Base-by-base conservation (phyloP, 129 eudicot species). In the Tagetes erecta region DNA sequence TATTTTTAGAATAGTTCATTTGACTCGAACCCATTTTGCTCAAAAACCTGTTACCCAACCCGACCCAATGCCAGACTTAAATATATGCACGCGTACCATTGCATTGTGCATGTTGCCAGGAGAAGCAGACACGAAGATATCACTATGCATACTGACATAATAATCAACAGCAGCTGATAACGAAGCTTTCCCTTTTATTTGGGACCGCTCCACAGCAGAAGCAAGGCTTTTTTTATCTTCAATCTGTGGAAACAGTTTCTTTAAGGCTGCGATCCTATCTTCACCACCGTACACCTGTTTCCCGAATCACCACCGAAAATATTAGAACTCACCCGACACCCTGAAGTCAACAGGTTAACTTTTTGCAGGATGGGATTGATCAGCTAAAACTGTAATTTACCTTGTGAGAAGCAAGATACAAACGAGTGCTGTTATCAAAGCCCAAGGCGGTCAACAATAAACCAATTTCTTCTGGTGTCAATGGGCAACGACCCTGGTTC, bases 61-160 rank as follows among this genome's bases (percentile, higher is more conserved):
- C 2, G 14, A 0, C 67, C 67, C 44, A 5, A 10, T 62, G 45
- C 45, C 8, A 36, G 45, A 8, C 45, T 62, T 36, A 36, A 36
- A 36, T 62, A 62, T 12, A 62, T n/a, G 49, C 58, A 31, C 73
- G 64, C 83, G 62, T 89, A 92, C 98, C 96, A 94, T 80, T 33
- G 99, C 97, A 37, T 94, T 94, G 80, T 94, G 99, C 97, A 94
- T 94, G 76, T 94, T 94, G 64, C 97, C 99, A 3, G 99, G 99
- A 44, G 99, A 94, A 41, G 99, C 99, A 57, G 99, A 94, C 65
- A 94, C 78, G 74, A 94, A 91, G 70, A 94, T 94, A 72, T 94
- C 97, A 53, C 96, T 91, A 49, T 91, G 86, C 96, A 94, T 86
- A 85, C 97, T 77, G 68, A 94, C 99, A 76, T 94, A 86, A 74